Percentiles rank a stretch among this genome's conserved stretches.
These are phyloP conservation scores for Ceriops zippeliana DNA, from an alignment of 345 rosid species.

Conservation along the genomic window DNA sequence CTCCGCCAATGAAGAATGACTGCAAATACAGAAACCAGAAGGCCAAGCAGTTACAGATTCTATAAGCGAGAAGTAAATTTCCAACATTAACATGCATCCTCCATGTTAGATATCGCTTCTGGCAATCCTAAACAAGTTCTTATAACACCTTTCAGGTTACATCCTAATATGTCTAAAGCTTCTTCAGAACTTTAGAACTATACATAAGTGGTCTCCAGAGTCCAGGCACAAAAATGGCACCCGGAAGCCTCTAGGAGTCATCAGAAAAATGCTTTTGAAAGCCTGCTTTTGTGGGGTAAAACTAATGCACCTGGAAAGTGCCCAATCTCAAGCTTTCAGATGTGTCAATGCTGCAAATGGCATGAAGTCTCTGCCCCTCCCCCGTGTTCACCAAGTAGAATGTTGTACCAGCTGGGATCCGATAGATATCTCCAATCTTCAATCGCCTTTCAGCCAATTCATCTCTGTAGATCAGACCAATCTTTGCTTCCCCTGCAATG, in stretches of 20 bases:
- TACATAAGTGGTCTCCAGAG: too few species aligned
- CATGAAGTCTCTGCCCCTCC: constrained; percentile 61
- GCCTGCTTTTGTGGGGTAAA: neutral
- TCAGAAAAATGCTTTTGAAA: neutral
- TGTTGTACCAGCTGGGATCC: constrained; percentile 70
- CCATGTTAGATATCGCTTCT: too few species aligned
- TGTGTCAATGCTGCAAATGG: constrained; percentile 65
- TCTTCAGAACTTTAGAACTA: too few species aligned
- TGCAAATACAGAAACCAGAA: constrained; percentile 20
- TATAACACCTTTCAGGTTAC: neutral
- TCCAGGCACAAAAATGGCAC: neutral
- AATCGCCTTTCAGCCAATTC: constrained; percentile 51
- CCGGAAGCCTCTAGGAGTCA: neutral
- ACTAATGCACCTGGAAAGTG: constrained; percentile 53
- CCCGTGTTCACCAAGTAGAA: constrained; percentile 71
- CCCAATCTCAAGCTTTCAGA: constrained; percentile 68
- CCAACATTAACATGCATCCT: too few species aligned
- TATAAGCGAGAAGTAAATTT: too few species aligned
- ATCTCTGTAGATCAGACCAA: constrained; percentile 58
- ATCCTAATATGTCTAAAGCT: too few species aligned
- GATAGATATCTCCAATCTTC: constrained; percentile 59
- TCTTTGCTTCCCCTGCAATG: constrained; percentile 71
- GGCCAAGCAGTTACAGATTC: neutral
- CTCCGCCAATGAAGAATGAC: constrained; percentile 91
- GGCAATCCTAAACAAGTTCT: too few species aligned